Base-by-base conservation (phyloP, 257 asterid genomes). In the Plantago major region DNA sequence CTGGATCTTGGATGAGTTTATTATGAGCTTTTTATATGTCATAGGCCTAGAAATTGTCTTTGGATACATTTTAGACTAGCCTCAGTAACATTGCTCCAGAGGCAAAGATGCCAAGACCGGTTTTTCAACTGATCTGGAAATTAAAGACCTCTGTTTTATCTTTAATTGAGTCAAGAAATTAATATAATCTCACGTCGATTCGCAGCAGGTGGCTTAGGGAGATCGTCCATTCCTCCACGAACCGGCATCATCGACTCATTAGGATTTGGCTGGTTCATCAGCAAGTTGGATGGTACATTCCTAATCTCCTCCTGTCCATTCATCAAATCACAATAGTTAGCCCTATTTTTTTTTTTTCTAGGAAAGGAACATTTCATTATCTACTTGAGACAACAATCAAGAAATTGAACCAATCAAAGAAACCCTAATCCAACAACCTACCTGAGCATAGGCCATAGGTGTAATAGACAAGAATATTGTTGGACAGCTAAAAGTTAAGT, bases 121-220 rank as follows among this genome's bases (percentile, higher is more conserved):
- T 33, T 33, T 33, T 33, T 33, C 6, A 7, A 33, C 40, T 33
- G 40, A 33, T 33, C 40, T 33, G 8, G 40, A 4, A 33, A 7
- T 33, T 4, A 7, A 4, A 33, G 40, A 33, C 3, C 8, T 33
- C 40, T 22, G 26, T 22, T 22, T 22, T 22, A 1, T 22, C 26
- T 22, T 22, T 22, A 53, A 9, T 49, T 12, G 16, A 46, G 59
- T 40, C 37, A 46, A 46, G 43, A 8, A 58, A 43, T 14, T 11
- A 42, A 19, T 26, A 48, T 13, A 46, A 58, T 67, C 95, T 76
- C 66, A 93, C 99, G 97, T 87, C 97, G 75, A 80, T 87, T 93
- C 49, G 94, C 95, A 5, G 57, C 95, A 12, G 94, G 97, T 65
- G 94, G 90, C 79, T 84, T 93, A 2, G 99, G 97, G 45, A 93